phyloP scores from a whole-genome alignment of 139 green algal species.

The Chlorella sp. region DNA sequence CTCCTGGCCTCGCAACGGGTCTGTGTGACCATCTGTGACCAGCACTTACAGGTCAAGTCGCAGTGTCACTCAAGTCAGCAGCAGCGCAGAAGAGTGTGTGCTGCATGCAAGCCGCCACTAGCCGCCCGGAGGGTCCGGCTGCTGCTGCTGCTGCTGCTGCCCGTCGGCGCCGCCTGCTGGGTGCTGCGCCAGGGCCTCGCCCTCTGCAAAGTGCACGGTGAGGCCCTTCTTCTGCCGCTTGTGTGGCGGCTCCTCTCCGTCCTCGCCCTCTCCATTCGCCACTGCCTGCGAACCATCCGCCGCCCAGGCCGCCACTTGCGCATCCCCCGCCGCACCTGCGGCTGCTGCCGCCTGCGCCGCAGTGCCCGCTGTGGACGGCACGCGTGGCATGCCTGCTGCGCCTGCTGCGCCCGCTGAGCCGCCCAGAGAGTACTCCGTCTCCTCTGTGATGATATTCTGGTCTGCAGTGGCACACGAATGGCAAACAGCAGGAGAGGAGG shows the following conservation, averaged over 20 bases:
- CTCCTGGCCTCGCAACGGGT: too few relatives aligned
- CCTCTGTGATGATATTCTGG: conserved; percentile 24
- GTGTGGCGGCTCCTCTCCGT: conserved; percentile 20
- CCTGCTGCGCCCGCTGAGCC: neutral
- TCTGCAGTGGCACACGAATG: neutral
- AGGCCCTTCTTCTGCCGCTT: conserved; percentile 21
- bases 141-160: conserved; percentile 14
- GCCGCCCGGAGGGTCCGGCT: neutral
- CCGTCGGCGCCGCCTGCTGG: neutral
- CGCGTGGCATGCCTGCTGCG: conserved; percentile 7
- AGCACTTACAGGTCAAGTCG: too few relatives aligned
- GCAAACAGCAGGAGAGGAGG: neutral
- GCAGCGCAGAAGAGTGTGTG: too few relatives aligned
- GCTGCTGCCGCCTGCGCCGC: neutral
- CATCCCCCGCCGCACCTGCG: neutral
- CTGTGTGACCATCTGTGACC: too few relatives aligned
- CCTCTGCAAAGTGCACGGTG: conserved; percentile 19
- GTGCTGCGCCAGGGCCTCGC: neutral
- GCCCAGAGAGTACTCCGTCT: conserved; percentile 1
- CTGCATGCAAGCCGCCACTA: neutral
- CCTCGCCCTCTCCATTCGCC: neutral
- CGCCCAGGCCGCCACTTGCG: neutral
- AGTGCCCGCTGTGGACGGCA: conserved; percentile 14
- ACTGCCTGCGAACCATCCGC: neutral
- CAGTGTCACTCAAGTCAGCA: too few relatives aligned